Evolutionary conservation across 2,329 filamentous ascomycete species (phyloP).

Genomic region (Cladophialophora yegresii): DNA sequence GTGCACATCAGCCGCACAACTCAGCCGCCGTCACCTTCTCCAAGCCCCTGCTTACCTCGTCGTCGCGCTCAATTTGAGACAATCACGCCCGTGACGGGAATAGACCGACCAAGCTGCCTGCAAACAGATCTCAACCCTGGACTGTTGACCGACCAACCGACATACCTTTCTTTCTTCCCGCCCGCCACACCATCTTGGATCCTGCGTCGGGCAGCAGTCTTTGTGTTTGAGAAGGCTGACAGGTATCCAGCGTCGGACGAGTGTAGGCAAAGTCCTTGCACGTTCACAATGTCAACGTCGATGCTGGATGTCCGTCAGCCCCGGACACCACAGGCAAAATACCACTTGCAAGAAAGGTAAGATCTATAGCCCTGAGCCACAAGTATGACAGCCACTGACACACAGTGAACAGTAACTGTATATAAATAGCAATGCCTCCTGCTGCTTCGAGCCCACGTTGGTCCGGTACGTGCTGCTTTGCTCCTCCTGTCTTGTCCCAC

Average conservation of each 20-base stretch:
- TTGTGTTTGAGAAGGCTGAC: background rate
- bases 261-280: background rate
- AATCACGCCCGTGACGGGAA: conserved; percentile 11
- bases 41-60: conserved; percentile 9
- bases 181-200: background rate
- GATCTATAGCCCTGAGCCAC: background rate
- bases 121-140: background rate
- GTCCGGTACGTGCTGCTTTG: background rate
- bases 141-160: background rate
- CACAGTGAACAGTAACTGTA: background rate
- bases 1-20: conserved; percentile 14
- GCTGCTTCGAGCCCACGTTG: background rate
- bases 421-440: background rate
- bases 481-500: background rate
- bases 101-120: conserved; percentile 1
- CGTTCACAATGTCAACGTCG: background rate
- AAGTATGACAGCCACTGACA: background rate
- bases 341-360: background rate
- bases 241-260: background rate
- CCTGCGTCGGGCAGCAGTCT: background rate
- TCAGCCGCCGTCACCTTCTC: conserved; percentile 8
- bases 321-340: background rate
- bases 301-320: background rate
- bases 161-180: background rate
- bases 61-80: background rate